phyloP scores from a whole-genome alignment of 495 filamentous ascomycete genomes.

The Penicillium goetzii region DNA sequence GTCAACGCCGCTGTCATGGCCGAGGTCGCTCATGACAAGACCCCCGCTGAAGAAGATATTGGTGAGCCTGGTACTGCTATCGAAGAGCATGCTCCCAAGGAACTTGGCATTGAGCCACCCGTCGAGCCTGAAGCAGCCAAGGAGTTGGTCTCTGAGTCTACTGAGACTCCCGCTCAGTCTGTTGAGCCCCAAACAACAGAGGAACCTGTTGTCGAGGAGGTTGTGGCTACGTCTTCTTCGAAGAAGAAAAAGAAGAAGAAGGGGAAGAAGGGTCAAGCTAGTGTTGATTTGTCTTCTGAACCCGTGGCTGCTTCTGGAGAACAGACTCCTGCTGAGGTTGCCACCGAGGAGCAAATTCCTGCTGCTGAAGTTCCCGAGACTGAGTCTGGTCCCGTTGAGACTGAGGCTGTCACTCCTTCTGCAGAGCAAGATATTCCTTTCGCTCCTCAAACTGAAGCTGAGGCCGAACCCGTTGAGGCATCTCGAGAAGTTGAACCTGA shows the following conservation, averaged over 20 bases:
- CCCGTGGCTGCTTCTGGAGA: constrained; percentile 8
- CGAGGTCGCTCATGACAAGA: constrained; percentile 7
- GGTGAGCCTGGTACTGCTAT: constrained; percentile 25
- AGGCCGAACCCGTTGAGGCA: constrained; percentile 11
- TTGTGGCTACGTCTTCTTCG: constrained; percentile 22
- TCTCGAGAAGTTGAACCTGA: constrained; percentile 14
- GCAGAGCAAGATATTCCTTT: neutral
- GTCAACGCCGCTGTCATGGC: constrained; percentile 35
- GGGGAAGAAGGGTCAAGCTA: constrained; percentile 35
- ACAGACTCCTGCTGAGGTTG: constrained; percentile 1
- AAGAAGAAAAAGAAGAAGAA: constrained; percentile 48
- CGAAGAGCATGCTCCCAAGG: constrained; percentile 18
- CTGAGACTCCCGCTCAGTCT: neutral
- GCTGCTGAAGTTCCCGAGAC: neutral
- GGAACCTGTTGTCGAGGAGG: constrained; percentile 23
- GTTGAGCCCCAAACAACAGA: constrained; percentile 16
- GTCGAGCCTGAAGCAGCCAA: constrained; percentile 16
- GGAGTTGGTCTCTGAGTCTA: constrained; percentile 15
- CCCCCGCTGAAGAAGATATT: constrained; percentile 1
- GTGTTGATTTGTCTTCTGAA: constrained; percentile 25
- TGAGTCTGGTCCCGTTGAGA: constrained; percentile 12
- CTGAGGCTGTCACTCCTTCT: constrained; percentile 1
- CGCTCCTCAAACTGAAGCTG: constrained; percentile 6
- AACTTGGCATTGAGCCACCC: neutral
- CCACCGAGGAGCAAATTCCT: constrained; percentile 5